phyloP scores from a whole-genome alignment of 1,139 yeast genomes.

The Yarrowia galli region DNA sequence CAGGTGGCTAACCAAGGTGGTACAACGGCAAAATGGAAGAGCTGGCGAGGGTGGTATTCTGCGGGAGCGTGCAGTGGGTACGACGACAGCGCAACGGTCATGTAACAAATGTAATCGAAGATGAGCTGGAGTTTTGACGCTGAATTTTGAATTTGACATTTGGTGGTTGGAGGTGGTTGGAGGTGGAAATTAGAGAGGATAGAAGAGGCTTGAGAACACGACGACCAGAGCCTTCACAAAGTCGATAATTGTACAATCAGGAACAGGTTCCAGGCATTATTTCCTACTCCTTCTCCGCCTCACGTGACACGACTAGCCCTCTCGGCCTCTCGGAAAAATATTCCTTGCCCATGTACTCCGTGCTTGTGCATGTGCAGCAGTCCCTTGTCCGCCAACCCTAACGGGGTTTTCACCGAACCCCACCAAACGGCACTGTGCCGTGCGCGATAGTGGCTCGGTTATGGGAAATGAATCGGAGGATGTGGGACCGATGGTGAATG shows the following conservation, averaged over 20 bases:
- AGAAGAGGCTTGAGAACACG: too few relatives aligned
- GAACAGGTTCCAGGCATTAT: too few relatives aligned
- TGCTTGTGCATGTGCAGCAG: background rate
- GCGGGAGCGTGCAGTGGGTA: too few relatives aligned
- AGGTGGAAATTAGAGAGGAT: too few relatives aligned
- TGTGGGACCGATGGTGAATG: background rate
- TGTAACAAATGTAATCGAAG: constrained; percentile 6
- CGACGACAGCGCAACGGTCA: background rate
- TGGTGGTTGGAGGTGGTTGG: too few relatives aligned
- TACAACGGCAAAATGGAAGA: background rate
- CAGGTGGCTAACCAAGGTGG: background rate
- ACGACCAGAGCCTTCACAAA: too few relatives aligned
- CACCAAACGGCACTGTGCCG: constrained; percentile 34
- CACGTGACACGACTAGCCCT: background rate
- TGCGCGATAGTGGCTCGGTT: constrained; percentile 17
- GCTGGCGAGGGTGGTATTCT: constrained; percentile 2
- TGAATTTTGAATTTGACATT: too few relatives aligned
- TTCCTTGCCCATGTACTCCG: background rate
- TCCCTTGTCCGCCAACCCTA: constrained; percentile 9
- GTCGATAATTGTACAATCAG: too few relatives aligned
- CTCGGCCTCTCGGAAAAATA: background rate
- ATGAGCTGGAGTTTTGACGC: background rate
- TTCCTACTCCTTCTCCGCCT: too few relatives aligned
- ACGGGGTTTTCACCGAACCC: background rate
- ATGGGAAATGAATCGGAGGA: background rate